Percentiles rank a stretch among this genome's conserved stretches.
These are phyloP conservation scores for Colletotrichum godetiae DNA, from an alignment of 2,329 filamentous ascomycete genomes.

Conservation along the genomic window DNA sequence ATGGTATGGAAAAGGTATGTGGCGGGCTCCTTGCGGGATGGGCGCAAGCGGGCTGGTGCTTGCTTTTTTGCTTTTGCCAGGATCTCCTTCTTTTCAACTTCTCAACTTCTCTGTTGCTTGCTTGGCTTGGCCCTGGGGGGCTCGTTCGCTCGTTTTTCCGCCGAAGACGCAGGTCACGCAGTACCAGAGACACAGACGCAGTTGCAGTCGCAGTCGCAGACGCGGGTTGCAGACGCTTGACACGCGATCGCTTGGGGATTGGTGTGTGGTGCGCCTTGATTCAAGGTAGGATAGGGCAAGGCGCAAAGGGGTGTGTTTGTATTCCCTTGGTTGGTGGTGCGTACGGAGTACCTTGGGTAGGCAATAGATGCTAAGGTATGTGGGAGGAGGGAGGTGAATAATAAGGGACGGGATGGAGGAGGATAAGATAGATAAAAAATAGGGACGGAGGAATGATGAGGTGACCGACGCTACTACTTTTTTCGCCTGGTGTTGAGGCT, in stretches of 20 bases:
- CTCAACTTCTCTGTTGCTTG: too few relatives aligned
- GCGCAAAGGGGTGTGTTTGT: neutral
- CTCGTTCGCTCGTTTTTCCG: slow-evolving; percentile 30
- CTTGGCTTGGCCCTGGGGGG: neutral
- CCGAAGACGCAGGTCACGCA: slow-evolving; percentile 22
- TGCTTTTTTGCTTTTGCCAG: neutral
- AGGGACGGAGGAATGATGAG: neutral
- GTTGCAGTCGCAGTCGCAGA: slow-evolving; percentile 18
- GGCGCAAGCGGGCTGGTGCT: slow-evolving; percentile 30
- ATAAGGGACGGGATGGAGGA: neutral
- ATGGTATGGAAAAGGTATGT: slow-evolving; percentile 12
- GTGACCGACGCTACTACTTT: slow-evolving; percentile 5
- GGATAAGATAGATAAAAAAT: neutral
- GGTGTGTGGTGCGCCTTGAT: neutral
- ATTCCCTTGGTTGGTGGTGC: neutral
- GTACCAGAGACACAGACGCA: slow-evolving; percentile 8
- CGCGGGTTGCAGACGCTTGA: slow-evolving; percentile 11
- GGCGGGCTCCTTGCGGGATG: slow-evolving; percentile 30
- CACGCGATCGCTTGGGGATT: slow-evolving; percentile 19
- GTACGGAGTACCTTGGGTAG: neutral
- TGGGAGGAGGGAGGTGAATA: neutral
- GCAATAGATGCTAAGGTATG: neutral
- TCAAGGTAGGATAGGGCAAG: neutral
- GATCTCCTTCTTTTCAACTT: neutral
- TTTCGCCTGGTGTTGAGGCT: slow-evolving; percentile 20